Evolutionary conservation across 2,329 filamentous ascomycete species (phyloP), one percentile per base, ranked within the genome.

Genomic region (Coniochaeta ligniaria): DNA sequence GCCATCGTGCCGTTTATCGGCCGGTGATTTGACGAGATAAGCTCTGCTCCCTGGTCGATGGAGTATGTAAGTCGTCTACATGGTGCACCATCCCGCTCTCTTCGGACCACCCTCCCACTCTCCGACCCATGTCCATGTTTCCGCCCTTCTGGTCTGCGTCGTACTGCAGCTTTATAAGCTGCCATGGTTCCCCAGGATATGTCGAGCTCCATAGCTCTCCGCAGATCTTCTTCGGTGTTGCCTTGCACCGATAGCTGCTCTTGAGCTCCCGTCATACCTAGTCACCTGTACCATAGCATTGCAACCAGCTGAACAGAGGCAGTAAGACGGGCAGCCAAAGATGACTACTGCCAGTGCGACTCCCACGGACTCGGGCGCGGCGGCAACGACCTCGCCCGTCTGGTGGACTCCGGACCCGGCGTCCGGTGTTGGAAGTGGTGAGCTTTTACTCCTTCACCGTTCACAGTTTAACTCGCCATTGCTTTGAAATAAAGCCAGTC

Each of bases 341-440:
- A 41, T n/a, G 38, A n/a, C 38, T 41, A 41, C 2, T 36, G 7
- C 35, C 7, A 14, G 12, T 36, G 35, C 35, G 12, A 41, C 38
- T 41, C 17, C 38, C 16, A 41, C 38, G n/a, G 38, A 41, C 38
- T n/a, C 38, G 38, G 57, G 20, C n/a, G n/a, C 56, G 16, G 14
- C 47, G 7, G 55, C 60, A 5, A 47, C 60, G 2, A 20, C 58
- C 5, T 55, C 58, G 28, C 58, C 60, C 3, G 58, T 58, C 28
- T 62, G 60, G 60, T 62, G 60, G 60, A 60, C 56, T n/a, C 60
- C 60, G 1, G 60, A 62, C 33, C 60, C 60, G 12, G 33, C 38
- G 6, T 59, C 57, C 9, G 58, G 60, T 3, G 60, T 62, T 28
- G 60, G 60, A 41, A 62, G 58, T 38, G 60, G 60, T 62, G 33